Conservation (phyloP, 345 rosid species). For the Anacardium occidentale region DNA sequence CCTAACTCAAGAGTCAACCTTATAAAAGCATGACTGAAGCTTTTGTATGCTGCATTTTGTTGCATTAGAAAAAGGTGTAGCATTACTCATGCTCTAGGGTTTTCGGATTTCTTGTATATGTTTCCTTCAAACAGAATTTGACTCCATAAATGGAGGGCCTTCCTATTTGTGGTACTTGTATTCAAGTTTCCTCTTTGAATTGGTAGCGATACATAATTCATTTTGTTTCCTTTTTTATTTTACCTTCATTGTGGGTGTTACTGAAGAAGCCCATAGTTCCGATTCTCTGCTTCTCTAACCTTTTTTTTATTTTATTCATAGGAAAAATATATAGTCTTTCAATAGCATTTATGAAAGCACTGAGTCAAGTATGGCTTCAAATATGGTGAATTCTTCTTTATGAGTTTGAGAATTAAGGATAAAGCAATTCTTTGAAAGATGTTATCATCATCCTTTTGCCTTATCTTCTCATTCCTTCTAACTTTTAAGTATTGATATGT, state of each 20-base stretch:
- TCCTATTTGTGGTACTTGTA: too few relatives aligned
- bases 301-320: neutral
- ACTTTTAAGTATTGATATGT: too few relatives aligned
- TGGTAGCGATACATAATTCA: too few relatives aligned
- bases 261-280: neutral
- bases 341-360: neutral
- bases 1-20: neutral
- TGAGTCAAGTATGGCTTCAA: neutral
- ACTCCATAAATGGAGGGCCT: neutral
- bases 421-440: too few relatives aligned
- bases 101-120: neutral
- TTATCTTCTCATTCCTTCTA: too few relatives aligned
- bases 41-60: neutral
- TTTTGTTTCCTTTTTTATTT: neutral
- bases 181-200: too few relatives aligned
- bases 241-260: neutral
- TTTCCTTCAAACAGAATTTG: neutral
- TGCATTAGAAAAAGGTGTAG: neutral
- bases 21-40: neutral
- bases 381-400: neutral
- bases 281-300: neutral
- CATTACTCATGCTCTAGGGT: neutral
- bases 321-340: neutral
- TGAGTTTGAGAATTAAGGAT: neutral
- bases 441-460: too few relatives aligned